Conservation (phyloP, 1,284 basidiomycete genomes). For the Schizopora paradoxa region DNA sequence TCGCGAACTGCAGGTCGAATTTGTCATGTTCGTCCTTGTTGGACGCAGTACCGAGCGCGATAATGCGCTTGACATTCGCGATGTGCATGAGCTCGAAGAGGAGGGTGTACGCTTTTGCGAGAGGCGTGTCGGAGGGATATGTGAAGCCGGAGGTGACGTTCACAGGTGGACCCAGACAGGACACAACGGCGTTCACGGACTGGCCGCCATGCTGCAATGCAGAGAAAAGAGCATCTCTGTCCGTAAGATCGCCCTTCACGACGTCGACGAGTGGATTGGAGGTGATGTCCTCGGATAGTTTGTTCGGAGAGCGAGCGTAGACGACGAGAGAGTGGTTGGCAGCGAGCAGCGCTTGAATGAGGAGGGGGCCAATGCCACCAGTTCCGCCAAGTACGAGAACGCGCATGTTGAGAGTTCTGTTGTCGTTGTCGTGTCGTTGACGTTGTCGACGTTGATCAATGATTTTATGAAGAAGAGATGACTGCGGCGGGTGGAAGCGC, state of each 20-base stretch:
- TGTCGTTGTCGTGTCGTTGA: not conserved
- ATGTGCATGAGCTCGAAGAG: constrained; percentile 52
- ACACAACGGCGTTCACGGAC: constrained; percentile 58
- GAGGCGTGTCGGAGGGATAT: constrained; percentile 45
- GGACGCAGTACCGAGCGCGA: constrained; percentile 60
- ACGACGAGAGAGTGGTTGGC: constrained; percentile 44
- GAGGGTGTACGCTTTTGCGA: constrained; percentile 51
- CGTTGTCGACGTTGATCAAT: too few species aligned
- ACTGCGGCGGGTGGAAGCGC: too few species aligned
- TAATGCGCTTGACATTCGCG: constrained; percentile 47
- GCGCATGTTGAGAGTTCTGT: constrained; percentile 20
- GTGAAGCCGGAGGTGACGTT: constrained; percentile 25
- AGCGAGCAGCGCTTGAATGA: constrained; percentile 48
- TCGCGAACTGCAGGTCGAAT: constrained; percentile 41
- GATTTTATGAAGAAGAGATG: too few species aligned
- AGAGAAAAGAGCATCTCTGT: constrained; percentile 40
- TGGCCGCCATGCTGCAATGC: too few species aligned
- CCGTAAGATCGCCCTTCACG: constrained; percentile 49
- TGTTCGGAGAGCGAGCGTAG: constrained; percentile 57
- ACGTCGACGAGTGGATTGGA: constrained; percentile 41
- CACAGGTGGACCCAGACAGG: constrained; percentile 53
- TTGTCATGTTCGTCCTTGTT: constrained; percentile 57
- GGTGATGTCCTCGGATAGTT: constrained; percentile 47
- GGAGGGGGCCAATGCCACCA: constrained; percentile 48
- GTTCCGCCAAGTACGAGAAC: constrained; percentile 47